A percentile compares a stretch with the other conserved stretches of the same genome.
These are phyloP conservation scores for Wallacemonas sp. DNA, from an alignment of 208 protist genomes.

Conservation along the genomic window DNA sequence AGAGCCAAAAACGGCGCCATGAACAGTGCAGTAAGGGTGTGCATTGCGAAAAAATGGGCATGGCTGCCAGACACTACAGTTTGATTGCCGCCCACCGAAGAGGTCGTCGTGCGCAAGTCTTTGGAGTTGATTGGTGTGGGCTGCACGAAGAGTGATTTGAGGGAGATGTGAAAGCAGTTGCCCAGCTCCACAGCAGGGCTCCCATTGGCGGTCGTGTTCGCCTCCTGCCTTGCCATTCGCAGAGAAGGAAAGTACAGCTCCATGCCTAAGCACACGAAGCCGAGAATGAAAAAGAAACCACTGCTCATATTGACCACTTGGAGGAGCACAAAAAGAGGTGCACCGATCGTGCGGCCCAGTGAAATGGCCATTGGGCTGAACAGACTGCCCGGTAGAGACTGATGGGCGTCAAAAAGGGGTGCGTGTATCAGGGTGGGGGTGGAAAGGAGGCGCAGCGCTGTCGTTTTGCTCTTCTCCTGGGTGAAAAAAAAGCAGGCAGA, in stretches of 20 bases:
- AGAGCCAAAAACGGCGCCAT: constrained; percentile 55
- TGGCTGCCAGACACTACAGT: background rate
- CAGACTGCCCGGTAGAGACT: too few relatives aligned
- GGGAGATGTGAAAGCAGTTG: constrained; percentile 55
- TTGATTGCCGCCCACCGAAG: too few relatives aligned
- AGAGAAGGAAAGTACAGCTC: constrained; percentile 3
- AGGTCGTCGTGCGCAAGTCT: too few relatives aligned
- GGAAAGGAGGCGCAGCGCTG: too few relatives aligned
- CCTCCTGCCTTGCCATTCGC: background rate
- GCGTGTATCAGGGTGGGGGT: too few relatives aligned
- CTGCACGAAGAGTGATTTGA: constrained; percentile 47
- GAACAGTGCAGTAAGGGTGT: constrained; percentile 41
- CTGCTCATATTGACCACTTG: constrained; percentile 46
- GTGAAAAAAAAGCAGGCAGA: too few relatives aligned
- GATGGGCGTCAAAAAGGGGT: too few relatives aligned
- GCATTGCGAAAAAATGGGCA: constrained; percentile 60
- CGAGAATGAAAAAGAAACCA: constrained; percentile 31
- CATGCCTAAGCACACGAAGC: constrained; percentile 9
- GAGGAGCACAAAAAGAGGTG: constrained; percentile 30
- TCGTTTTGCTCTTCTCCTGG: too few relatives aligned
- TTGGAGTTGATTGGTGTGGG: background rate
- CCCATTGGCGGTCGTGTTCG: background rate
- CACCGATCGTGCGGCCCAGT: constrained; percentile 50
- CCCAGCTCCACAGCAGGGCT: too few relatives aligned
- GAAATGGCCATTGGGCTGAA: constrained; percentile 46